Percentiles rank a stretch among this genome's conserved stretches.
Evolutionary conservation across 108 stramenopile species (phyloP).

Genomic region (Parietichytrium sp.): DNA sequence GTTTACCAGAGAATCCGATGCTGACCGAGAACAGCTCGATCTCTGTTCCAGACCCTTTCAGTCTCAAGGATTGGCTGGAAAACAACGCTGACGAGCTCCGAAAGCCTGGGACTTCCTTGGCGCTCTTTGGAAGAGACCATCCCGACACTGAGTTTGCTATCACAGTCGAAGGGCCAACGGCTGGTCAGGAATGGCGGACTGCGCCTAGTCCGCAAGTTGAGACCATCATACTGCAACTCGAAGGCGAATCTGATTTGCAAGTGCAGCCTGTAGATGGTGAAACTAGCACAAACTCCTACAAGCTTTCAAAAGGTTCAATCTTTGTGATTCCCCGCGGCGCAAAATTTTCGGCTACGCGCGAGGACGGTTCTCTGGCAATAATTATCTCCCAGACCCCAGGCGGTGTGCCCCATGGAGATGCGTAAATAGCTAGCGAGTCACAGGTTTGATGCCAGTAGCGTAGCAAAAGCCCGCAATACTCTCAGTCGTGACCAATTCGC

Average conservation of each 20-base stretch:
- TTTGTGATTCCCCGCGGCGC: neutral
- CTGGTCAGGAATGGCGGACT: neutral
- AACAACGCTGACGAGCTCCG: neutral
- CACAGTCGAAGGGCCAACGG: neutral
- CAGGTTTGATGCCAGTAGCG: too few species aligned
- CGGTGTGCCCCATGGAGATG: too few species aligned
- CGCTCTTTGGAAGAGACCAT: constrained; percentile 33
- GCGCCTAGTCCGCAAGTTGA: neutral
- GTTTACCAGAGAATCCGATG: neutral
- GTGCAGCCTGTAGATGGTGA: neutral
- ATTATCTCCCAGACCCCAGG: too few species aligned
- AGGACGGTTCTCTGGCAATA: neutral
- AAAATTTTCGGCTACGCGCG: neutral
- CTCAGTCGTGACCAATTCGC: too few species aligned
- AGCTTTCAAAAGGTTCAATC: neutral
- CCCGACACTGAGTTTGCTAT: constrained; percentile 14
- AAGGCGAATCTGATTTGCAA: neutral
- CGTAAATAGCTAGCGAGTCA: too few species aligned
- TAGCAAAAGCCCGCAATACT: too few species aligned
- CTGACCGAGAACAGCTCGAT: neutral
- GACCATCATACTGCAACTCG: neutral
- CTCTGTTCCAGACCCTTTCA: neutral
- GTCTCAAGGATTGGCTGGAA: neutral
- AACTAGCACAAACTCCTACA: neutral
- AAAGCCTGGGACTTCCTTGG: neutral